Evolutionary conservation across 2,329 filamentous ascomycete genomes (phyloP).

Genomic region (Neonectria punicea): DNA sequence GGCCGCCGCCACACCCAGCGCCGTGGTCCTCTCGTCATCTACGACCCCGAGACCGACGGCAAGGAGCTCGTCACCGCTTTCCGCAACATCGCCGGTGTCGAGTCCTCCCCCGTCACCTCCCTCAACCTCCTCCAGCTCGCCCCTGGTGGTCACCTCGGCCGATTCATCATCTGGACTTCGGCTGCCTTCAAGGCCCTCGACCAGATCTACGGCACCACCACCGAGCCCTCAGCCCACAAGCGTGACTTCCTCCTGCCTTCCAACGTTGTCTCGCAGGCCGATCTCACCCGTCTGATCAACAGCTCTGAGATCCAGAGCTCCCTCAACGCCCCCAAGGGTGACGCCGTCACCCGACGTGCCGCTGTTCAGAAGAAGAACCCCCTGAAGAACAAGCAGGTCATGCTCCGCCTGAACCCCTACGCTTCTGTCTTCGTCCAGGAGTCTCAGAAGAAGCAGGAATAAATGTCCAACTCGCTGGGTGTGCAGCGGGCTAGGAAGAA

Average conservation of each 20-base stretch:
- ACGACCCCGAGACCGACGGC: constrained; percentile 94
- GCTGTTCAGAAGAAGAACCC: constrained; percentile 99
- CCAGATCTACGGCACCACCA: constrained; percentile 95
- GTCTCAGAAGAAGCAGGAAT: constrained; percentile 54
- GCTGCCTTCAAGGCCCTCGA: constrained; percentile 96
- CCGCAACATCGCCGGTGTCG: constrained; percentile 99
- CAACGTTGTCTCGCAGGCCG: constrained; percentile 92
- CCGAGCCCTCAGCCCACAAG: constrained; percentile 90
- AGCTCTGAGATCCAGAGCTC: constrained; percentile 98
- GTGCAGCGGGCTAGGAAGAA: constrained; percentile 49
- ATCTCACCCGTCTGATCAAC: constrained; percentile 99
- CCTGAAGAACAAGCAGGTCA: constrained; percentile 97
- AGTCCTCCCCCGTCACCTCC: constrained; percentile 92
- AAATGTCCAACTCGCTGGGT: constrained; percentile 51
- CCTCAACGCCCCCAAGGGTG: constrained; percentile 89
- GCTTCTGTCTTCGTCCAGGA: constrained; percentile 87
- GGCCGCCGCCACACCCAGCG: constrained; percentile 97
- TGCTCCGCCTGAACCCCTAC: constrained; percentile 99
- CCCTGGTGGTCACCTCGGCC: constrained; percentile 97
- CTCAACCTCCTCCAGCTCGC: constrained; percentile 99
- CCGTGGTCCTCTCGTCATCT: constrained; percentile 97
- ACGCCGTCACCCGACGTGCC: constrained; percentile 87
- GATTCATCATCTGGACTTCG: constrained; percentile 99
- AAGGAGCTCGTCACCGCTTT: constrained; percentile 93
- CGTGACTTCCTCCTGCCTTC: constrained; percentile 98